Conservation (phyloP, 2,329 filamentous ascomycete species). For the Bipolaris cookei region DNA sequence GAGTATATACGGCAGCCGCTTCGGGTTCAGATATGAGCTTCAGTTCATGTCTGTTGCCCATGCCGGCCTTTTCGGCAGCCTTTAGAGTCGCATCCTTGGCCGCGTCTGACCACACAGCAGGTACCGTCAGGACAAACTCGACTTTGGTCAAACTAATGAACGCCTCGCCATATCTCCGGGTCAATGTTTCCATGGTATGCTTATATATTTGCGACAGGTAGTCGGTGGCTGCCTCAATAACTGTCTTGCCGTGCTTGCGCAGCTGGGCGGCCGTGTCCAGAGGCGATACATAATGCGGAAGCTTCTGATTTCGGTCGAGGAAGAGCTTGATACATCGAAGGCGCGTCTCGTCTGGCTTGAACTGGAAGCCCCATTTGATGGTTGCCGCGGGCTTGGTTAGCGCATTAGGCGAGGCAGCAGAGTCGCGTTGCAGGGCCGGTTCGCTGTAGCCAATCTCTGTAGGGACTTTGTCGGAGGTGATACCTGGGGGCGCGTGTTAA, state of each 20-base stretch:
- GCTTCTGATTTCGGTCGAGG: conserved; percentile 78
- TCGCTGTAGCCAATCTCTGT: conserved; percentile 70
- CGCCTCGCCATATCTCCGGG: conserved; percentile 74
- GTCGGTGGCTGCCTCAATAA: conserved; percentile 79
- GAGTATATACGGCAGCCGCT: conserved; percentile 78
- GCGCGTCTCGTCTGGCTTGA: conserved; percentile 76
- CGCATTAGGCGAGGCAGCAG: conserved; percentile 28
- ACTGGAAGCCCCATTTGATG: conserved; percentile 81
- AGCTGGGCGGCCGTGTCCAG: conserved; percentile 78
- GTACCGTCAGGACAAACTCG: conserved; percentile 76
- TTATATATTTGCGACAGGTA: conserved; percentile 77
- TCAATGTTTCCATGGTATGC: conserved; percentile 80
- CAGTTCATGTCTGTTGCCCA: conserved; percentile 72
- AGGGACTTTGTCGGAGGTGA: conserved; percentile 87
- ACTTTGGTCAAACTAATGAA: conserved; percentile 79
- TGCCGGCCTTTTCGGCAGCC: conserved; percentile 78
- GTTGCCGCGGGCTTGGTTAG: conserved; percentile 27
- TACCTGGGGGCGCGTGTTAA: conserved; percentile 47
- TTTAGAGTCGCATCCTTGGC: conserved; percentile 84
- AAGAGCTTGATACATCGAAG: conserved; percentile 85
- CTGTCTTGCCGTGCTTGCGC: conserved; percentile 75
- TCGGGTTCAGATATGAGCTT: conserved; percentile 82
- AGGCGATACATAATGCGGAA: conserved; percentile 80
- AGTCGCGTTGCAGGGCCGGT: conserved; percentile 18
- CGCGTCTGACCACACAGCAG: conserved; percentile 83